Evolutionary conservation across 345 rosid species (phyloP).

Genomic region (Rhodomyrtus tomentosa): DNA sequence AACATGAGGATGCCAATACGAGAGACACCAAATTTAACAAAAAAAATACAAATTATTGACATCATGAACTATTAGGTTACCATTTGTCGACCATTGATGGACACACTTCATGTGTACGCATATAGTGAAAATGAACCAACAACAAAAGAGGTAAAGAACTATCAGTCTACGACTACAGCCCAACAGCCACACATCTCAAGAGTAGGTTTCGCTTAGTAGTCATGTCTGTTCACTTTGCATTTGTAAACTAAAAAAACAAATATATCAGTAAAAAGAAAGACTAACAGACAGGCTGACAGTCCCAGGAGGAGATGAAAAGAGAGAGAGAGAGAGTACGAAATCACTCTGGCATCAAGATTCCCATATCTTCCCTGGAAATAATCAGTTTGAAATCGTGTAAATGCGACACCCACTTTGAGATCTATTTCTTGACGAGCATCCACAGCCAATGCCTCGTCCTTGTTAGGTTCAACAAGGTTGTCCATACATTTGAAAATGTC

Average conservation of each 20-base stretch:
- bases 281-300: neutral
- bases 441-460: conserved; percentile 81
- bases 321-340: conserved; percentile 63
- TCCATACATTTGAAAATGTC: conserved; percentile 84
- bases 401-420: conserved; percentile 97
- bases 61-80: neutral
- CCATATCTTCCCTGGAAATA: conserved; percentile 96
- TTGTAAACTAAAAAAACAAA: neutral
- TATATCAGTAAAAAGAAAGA: neutral
- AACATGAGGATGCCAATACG: neutral
- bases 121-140: neutral
- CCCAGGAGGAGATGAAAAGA: neutral
- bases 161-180: neutral
- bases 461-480: conserved; percentile 77
- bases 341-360: conserved; percentile 85
- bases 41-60: neutral
- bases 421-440: conserved; percentile 99
- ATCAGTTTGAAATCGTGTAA: conserved; percentile 88
- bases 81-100: neutral
- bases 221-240: neutral
- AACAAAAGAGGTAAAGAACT: neutral
- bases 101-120: neutral
- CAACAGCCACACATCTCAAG: neutral
- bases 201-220: neutral
- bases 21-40: neutral